A percentile compares a stretch with the other conserved stretches of the same genome.
phyloP scores from a whole-genome alignment of 306 rosid genomes.

The Cajanus cajan region DNA sequence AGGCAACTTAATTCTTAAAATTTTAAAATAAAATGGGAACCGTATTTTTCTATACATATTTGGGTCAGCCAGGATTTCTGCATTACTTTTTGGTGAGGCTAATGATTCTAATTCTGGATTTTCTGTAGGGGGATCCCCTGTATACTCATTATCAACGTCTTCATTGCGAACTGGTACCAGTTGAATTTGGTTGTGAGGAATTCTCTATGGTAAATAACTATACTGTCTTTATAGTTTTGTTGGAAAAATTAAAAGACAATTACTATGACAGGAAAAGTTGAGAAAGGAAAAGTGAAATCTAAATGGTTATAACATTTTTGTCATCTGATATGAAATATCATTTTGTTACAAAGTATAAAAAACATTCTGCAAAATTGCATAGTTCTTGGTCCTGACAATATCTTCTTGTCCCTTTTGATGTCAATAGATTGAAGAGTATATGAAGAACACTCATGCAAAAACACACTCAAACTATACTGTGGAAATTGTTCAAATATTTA shows the following conservation, averaged over 20 bases:
- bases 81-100: not conserved
- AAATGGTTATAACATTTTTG: not conserved
- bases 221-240: not conserved
- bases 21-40: conserved; percentile 14
- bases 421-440: conserved; percentile 71
- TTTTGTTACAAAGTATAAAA: not conserved
- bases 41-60: not conserved
- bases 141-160: conserved; percentile 74
- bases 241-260: not conserved
- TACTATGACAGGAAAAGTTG: not conserved
- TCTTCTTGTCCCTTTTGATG: conserved; percentile 18
- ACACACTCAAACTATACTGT: conserved; percentile 82
- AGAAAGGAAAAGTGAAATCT: conserved; percentile 6
- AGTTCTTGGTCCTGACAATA: conserved; percentile 20
- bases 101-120: conserved; percentile 18
- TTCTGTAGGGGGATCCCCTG: conserved; percentile 75
- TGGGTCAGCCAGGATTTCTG: not conserved
- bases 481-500: conserved; percentile 71
- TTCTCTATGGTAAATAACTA: conserved; percentile 69
- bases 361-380: not conserved
- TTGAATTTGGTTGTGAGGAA: conserved; percentile 59
- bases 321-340: conserved; percentile 9
- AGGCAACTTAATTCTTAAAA: conserved; percentile 1
- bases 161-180: conserved; percentile 64
- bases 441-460: conserved; percentile 81